A percentile compares a stretch with the other conserved stretches of the same genome.
These are phyloP conservation scores for Millerago galiae DNA, from an alignment of 805 yeast genomes.

Conservation along the genomic window DNA sequence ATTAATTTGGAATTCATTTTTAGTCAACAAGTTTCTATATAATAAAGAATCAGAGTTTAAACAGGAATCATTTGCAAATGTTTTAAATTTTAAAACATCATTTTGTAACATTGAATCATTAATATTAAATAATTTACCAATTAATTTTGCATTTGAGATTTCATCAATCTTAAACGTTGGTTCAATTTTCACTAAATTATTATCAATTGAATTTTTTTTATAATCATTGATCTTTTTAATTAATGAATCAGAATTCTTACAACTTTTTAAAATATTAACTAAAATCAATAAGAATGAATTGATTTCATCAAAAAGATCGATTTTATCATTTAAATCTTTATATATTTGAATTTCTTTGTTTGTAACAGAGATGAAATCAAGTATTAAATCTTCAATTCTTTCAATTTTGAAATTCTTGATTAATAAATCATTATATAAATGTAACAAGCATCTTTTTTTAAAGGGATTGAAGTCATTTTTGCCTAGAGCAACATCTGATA, in stretches of 20 bases:
- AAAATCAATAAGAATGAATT: constrained; percentile 14
- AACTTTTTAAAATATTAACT: constrained; percentile 10
- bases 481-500: constrained; percentile 40
- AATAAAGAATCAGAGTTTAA: constrained; percentile 27
- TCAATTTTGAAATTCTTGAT: constrained; percentile 26
- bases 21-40: constrained; percentile 9
- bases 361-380: constrained; percentile 46
- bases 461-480: constrained; percentile 36
- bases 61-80: constrained; percentile 29
- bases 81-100: constrained; percentile 41
- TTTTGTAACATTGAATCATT: constrained; percentile 46
- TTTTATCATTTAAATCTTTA: constrained; percentile 16
- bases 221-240: constrained; percentile 39
- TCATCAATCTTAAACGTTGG: constrained; percentile 53
- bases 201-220: constrained; percentile 21
- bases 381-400: constrained; percentile 39
- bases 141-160: constrained; percentile 43
- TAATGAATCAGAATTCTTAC: constrained; percentile 28
- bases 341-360: constrained; percentile 42
- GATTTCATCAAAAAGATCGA: constrained; percentile 17
- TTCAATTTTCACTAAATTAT: neutral
- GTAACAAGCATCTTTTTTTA: constrained; percentile 51
- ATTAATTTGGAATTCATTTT: constrained; percentile 25
- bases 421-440: constrained; percentile 56
- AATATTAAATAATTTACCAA: constrained; percentile 44